Conservation (phyloP, 164 flowering plant species). For the Stephania yunnanensis region DNA sequence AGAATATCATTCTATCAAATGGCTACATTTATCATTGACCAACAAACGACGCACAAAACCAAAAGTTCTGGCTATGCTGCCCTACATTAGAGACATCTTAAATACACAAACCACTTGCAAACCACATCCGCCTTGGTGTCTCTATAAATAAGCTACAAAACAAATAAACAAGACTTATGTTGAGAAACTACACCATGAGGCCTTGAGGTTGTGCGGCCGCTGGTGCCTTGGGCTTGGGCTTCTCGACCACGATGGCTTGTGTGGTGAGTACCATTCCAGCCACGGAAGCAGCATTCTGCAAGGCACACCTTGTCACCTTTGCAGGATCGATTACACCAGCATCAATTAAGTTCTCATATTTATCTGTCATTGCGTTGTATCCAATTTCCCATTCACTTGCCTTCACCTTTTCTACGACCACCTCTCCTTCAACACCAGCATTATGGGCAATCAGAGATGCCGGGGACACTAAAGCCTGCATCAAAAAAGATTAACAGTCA, state of each 20-base stretch:
- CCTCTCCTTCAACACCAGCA: constrained; percentile 98
- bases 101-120: neutral
- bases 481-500: neutral
- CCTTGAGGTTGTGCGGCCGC: constrained; percentile 63
- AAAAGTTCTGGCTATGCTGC: neutral
- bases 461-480: constrained; percentile 87
- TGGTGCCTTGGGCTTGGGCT: constrained; percentile 59
- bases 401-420: constrained; percentile 94
- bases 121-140: neutral
- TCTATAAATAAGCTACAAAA: neutral
- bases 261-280: constrained; percentile 99
- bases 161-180: neutral
- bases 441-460: constrained; percentile 91
- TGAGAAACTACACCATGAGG: constrained; percentile 26
- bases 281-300: constrained; percentile 94
- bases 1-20: too few relatives aligned
- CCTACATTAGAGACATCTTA: neutral
- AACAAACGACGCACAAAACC: too few relatives aligned
- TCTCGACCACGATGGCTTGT: constrained; percentile 97
- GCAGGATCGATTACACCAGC: constrained; percentile 99
- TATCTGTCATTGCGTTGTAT: constrained; percentile 92
- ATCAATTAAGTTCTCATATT: constrained; percentile 70
- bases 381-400: constrained; percentile 86
- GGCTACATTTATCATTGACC: too few relatives aligned
- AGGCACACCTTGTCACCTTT: constrained; percentile 87